Evolutionary conservation across 2,329 filamentous ascomycete genomes (phyloP).

Genomic region (Madurella mycetomatis): DNA sequence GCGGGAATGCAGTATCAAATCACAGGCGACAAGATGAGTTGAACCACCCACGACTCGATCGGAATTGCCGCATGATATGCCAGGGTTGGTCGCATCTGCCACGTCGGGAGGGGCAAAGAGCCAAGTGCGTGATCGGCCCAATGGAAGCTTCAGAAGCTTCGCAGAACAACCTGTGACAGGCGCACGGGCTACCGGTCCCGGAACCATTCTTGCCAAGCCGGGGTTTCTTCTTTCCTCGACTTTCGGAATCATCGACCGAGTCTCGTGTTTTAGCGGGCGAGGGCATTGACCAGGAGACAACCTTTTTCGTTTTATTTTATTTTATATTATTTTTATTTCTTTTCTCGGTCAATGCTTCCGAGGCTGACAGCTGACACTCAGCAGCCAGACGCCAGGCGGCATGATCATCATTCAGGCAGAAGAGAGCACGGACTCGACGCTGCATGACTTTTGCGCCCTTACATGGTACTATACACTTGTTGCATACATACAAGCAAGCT

Average conservation of each 20-base stretch:
- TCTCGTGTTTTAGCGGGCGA: not conserved
- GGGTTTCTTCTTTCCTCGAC: not conserved
- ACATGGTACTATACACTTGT: too few relatives aligned
- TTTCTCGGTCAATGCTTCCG: too few relatives aligned
- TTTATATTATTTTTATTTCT: too few relatives aligned
- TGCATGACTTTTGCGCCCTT: too few relatives aligned
- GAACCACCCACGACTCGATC: not conserved
- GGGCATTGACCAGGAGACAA: not conserved
- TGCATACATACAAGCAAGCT: not conserved
- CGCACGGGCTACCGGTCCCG: not conserved
- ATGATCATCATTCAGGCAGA: too few relatives aligned
- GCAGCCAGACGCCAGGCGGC: too few relatives aligned
- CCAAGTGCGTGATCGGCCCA: slow-evolving; percentile 23
- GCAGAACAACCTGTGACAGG: slow-evolving; percentile 25
- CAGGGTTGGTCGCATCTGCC: not conserved
- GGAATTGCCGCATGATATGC: slow-evolving; percentile 12
- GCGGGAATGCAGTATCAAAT: too few relatives aligned
- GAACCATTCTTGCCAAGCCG: slow-evolving; percentile 9
- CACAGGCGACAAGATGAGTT: too few relatives aligned
- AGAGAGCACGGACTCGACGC: too few relatives aligned
- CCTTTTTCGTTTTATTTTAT: too few relatives aligned
- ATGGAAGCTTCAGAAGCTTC: slow-evolving; percentile 28
- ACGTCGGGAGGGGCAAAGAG: slow-evolving; percentile 1
- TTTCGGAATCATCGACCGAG: not conserved
- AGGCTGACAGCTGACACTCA: too few relatives aligned